These are phyloP conservation scores for Aspergillus carbonarius DNA, from an alignment of 2,329 filamentous ascomycete genomes.

Conservation along the genomic window DNA sequence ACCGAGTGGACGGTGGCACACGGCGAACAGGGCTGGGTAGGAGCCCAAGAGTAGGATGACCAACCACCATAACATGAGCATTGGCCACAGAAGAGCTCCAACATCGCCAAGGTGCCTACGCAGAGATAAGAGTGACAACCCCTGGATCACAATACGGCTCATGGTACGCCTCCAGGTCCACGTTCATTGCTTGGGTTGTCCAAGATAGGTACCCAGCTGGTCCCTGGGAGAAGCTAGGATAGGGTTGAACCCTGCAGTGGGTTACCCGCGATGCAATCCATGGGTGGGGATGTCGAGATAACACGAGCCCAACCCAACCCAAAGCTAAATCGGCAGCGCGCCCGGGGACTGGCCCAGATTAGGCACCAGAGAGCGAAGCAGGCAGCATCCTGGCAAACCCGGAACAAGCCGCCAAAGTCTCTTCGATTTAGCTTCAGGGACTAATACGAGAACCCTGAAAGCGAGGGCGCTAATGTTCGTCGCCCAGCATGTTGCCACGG, in stretches of 20 bases:
- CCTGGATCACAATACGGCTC: too few relatives aligned
- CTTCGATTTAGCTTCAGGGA: background rate
- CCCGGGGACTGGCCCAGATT: background rate
- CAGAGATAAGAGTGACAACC: background rate
- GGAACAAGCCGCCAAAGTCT: slow-evolving; percentile 2
- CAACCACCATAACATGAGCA: background rate
- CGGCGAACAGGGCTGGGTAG: background rate
- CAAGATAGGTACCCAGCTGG: too few relatives aligned
- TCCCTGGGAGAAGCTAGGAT: background rate
- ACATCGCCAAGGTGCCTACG: background rate
- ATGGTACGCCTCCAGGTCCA: background rate
- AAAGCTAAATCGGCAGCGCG: too few relatives aligned
- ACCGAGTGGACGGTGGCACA: too few relatives aligned
- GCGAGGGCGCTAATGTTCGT: background rate
- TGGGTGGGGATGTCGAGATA: background rate
- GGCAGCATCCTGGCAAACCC: background rate
- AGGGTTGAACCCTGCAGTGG: background rate
- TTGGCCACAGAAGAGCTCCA: background rate
- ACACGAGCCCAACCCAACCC: background rate
- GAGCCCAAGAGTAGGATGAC: background rate
- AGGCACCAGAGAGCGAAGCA: background rate
- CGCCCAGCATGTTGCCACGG: background rate
- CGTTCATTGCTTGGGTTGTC: background rate
- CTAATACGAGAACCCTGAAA: background rate
- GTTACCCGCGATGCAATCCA: background rate